Evolutionary conservation across 805 yeast species (phyloP), one percentile per base, ranked within the genome.

Genomic region (Vanderwaltozyma yarrowii): DNA sequence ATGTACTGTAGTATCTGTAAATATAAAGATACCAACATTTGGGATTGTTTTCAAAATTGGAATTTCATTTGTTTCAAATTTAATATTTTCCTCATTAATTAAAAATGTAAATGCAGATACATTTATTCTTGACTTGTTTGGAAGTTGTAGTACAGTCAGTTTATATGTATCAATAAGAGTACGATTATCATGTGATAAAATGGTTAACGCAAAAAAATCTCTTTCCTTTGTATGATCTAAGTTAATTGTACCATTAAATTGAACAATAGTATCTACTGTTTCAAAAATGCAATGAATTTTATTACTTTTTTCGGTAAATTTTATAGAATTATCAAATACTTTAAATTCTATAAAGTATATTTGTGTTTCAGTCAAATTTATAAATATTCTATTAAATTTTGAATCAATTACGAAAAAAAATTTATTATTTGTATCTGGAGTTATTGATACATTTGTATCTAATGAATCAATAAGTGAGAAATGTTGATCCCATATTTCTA

Each of bases 11-110:
- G 16, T n/a, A 5, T 45, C 32, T 2, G 46, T 39, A 24, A 52
- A 39, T 3, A 53, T 24, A 23, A 50, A 40, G 20, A 50, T 39
- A 4, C 60, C 60, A 11, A 51, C 36, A 35, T 49, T 46, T 15
- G 46, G 30, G 13, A 51, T 40, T 9, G 52, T 36, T 23, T 38
- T 41, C 20, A 50, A 34, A 5, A 27, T 20, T 34, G 32, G 37
- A 15, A 14, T 5, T 11, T 42, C 4, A 16, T 27, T 25, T 9
- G 10, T n/a, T n/a, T 15, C 30, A 16, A 37, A 30, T 3, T 14
- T 10, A 16, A 34, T 9, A 37, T 28, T 11, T 32, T 27, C n/a
- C n/a, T 28, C 15, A 16, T 17, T 23, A 7, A 24, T 6, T 18
- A 30, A 30, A 12, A 21, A 20, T 28, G 15, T 2, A 11, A 3